Evolutionary conservation across 1,139 yeast species (phyloP), one percentile per base, ranked within the genome.

Genomic region (Scheffersomyces parashehatae): DNA sequence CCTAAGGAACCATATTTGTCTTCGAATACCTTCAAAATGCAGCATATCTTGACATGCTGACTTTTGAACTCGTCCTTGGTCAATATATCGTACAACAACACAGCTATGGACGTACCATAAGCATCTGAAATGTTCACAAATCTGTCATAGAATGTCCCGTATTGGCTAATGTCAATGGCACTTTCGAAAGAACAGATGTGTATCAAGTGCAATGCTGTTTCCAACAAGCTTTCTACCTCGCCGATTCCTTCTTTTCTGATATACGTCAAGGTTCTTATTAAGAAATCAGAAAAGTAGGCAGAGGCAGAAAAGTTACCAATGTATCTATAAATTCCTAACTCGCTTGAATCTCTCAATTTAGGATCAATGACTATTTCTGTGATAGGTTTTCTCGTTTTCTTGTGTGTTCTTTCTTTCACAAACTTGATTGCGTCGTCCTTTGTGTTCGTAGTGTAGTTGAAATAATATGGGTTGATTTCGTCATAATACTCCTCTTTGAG

Each of bases 381-480:
- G 15, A 51, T 50, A 3, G 73, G 67, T 3, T 68, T 57, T 2
- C 69, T 64, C 1, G 67, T 62, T 35, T 62, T 59, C 41, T 66
- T 65, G 32, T 70, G 57, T 3, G 52, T 53, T 16, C 56, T 45
- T 33, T 75, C 77, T 50, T 81, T 79, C 63, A 62, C 79, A 73
- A 45, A 88, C 79, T 62, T 86, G 20, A 79, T 71, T 10, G 83
- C 81, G 44, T 79, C 97, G 45, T 90, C 97, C 46, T 91, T 79
- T 42, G 82, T 83, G 51, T 90, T 89, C 0, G 95, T 70, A 0
- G 88, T 71, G 53, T 86, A 86, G 55, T 89, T 90, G 49, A 88
- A 76, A 60, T 85, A 91, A 57, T 83, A 91, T 0, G 97, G 96
- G 58, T 91, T 91, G 28, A 91, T 73, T 33, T 75, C 68, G 4